phyloP scores from a whole-genome alignment of 2,329 filamentous ascomycete species.

The Colletotrichum cordylinicola region DNA sequence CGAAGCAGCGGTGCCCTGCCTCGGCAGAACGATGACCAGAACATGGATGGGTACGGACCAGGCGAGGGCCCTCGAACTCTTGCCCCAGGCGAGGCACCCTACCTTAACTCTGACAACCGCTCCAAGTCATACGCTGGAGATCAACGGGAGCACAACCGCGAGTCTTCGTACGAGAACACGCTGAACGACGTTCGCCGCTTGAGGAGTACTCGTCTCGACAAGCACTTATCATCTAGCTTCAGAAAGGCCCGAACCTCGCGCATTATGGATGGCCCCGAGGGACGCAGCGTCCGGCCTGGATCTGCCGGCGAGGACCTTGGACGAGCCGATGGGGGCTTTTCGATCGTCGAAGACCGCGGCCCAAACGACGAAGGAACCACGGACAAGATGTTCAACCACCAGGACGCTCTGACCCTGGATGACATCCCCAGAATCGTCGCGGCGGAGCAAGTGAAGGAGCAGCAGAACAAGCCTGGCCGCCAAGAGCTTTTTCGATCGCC shows the following conservation, averaged over 20 bases:
- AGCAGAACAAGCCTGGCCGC: conserved; percentile 77
- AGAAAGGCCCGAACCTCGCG: conserved; percentile 88
- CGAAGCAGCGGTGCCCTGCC: conserved; percentile 83
- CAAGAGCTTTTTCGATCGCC: conserved; percentile 68
- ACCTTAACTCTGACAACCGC: conserved; percentile 69
- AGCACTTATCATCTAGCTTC: conserved; percentile 91
- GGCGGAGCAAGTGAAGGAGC: conserved; percentile 89
- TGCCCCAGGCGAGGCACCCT: conserved; percentile 33
- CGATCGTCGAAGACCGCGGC: conserved; percentile 80
- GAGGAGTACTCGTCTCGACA: conserved; percentile 91
- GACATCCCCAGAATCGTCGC: conserved; percentile 97
- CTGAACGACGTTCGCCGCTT: conserved; percentile 93
- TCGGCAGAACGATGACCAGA: conserved; percentile 75
- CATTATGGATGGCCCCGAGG: conserved; percentile 88
- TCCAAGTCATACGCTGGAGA: conserved; percentile 77
- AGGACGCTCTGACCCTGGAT: conserved; percentile 91
- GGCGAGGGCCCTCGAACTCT: conserved; percentile 55
- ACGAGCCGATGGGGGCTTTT: conserved; percentile 62
- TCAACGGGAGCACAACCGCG: conserved; percentile 63
- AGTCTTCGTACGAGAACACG: conserved; percentile 91
- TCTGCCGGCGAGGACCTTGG: conserved; percentile 70
- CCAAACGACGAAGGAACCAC: conserved; percentile 71
- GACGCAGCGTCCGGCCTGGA: conserved; percentile 69
- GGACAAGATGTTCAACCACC: conserved; percentile 86
- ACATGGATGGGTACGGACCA: conserved; percentile 69